Percentiles rank a stretch among this genome's conserved stretches.
These are phyloP conservation scores for Malus domestica DNA, from an alignment of 306 rosid genomes.

Conservation along the genomic window ASM211411v1 NC_041803.1:1635001-1635500, in stretches of 20 bases:
- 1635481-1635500: constrained; percentile 80
- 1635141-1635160: not conserved
- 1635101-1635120: constrained; percentile 59
- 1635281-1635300: constrained; percentile 55
- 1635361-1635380: not conserved
- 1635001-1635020: constrained; percentile 79
- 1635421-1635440: constrained; percentile 75
- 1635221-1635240: constrained; percentile 87
- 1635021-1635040: constrained; percentile 77
- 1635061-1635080: constrained; percentile 97
- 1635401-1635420: constrained; percentile 74
- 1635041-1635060: constrained; percentile 92
- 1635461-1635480: constrained; percentile 98
- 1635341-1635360: too few relatives aligned
- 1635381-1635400: constrained; percentile 14
- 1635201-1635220: constrained; percentile 96
- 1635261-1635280: constrained; percentile 98
- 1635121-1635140: not conserved
- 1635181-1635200: constrained; percentile 44
- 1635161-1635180: not conserved
- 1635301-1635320: not conserved
- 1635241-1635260: constrained; percentile 97
- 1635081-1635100: constrained; percentile 62
- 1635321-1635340: not conserved
- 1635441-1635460: constrained; percentile 93